Percentiles rank a stretch among this genome's conserved stretches.
phyloP scores from a whole-genome alignment of 352 stramenopile species.

The Blastocystis hominis region DNA sequence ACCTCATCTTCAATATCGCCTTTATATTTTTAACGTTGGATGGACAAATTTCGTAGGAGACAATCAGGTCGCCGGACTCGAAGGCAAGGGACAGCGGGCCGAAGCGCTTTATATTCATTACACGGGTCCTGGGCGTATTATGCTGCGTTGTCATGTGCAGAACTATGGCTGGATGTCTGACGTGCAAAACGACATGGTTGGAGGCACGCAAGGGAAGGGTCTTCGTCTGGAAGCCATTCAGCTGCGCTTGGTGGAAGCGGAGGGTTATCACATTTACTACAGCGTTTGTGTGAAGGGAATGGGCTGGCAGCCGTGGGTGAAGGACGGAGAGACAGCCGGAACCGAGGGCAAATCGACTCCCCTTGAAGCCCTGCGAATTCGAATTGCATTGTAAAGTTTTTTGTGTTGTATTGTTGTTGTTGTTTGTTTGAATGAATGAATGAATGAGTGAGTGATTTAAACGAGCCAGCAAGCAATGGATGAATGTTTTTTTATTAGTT shows the following conservation, averaged over 20 bases:
- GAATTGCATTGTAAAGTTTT: slow-evolving; percentile 4
- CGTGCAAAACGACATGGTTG: background rate
- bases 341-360: background rate
- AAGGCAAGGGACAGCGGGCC: slow-evolving; percentile 1
- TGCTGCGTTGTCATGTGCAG: slow-evolving; percentile 11
- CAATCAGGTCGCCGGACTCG: background rate
- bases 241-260: background rate
- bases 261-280: slow-evolving; percentile 18
- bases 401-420: background rate
- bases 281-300: slow-evolving; percentile 32
- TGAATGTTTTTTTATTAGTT: too few species aligned
- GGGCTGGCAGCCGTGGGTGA: slow-evolving; percentile 36
- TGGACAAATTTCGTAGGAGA: slow-evolving; percentile 29
- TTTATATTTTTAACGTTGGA: background rate
- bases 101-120: slow-evolving; percentile 37
- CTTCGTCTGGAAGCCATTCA: slow-evolving; percentile 45
- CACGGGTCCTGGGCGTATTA: slow-evolving; percentile 4
- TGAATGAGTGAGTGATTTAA: too few species aligned
- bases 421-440: too few species aligned
- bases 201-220: slow-evolving; percentile 23
- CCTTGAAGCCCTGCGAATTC: slow-evolving; percentile 46
- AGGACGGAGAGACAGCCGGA: slow-evolving; percentile 23
- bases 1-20: slow-evolving; percentile 5
- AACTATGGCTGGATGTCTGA: slow-evolving; percentile 46
- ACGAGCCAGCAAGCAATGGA: too few species aligned